A percentile compares a stretch with the other conserved stretches of the same genome.
These are phyloP conservation scores for Chamaenerion angustifolium DNA, from an alignment of 345 rosid species.

Conservation along the genomic window DNA sequence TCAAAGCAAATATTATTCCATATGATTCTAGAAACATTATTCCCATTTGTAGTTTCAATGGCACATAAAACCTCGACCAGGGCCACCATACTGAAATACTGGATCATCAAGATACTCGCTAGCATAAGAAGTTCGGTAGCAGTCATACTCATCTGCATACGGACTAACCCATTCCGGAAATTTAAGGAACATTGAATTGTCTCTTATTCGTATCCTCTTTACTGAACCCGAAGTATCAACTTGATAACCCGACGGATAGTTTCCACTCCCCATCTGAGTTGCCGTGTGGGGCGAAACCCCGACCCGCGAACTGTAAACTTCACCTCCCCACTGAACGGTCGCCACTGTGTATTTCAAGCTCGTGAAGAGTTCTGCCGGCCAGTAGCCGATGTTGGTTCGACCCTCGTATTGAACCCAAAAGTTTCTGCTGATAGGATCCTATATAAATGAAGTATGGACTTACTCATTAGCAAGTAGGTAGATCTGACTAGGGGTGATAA, in stretches of 20 bases:
- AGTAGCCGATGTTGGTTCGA: slow-evolving; percentile 35
- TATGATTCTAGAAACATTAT: too few species aligned
- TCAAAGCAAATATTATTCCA: too few species aligned
- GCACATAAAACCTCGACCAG: too few species aligned
- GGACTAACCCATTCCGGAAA: slow-evolving; percentile 24
- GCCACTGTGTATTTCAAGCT: slow-evolving; percentile 18
- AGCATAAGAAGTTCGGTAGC: slow-evolving; percentile 11
- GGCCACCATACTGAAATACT: too few species aligned
- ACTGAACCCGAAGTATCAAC: slow-evolving; percentile 25
- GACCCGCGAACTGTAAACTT: slow-evolving; percentile 37
- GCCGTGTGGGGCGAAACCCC: slow-evolving; percentile 31
- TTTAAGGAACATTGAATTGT: slow-evolving; percentile 26
- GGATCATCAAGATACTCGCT: too few species aligned
- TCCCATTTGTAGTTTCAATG: too few species aligned
- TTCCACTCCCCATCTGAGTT: slow-evolving; percentile 46
- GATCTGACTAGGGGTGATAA: too few species aligned
- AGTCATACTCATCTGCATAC: slow-evolving; percentile 28
- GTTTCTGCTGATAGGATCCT: slow-evolving; percentile 34
- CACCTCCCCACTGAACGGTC: slow-evolving; percentile 48
- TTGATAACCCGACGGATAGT: slow-evolving; percentile 14
- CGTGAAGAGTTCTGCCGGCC: slow-evolving; percentile 29
- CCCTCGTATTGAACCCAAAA: slow-evolving; percentile 47
- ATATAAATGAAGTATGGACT: too few species aligned
- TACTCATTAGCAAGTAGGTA: neutral
- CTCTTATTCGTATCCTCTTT: slow-evolving; percentile 26